Evolutionary conservation across 2,329 filamentous ascomycete genomes (phyloP).

Genomic region (Aspergillus cejpii): DNA sequence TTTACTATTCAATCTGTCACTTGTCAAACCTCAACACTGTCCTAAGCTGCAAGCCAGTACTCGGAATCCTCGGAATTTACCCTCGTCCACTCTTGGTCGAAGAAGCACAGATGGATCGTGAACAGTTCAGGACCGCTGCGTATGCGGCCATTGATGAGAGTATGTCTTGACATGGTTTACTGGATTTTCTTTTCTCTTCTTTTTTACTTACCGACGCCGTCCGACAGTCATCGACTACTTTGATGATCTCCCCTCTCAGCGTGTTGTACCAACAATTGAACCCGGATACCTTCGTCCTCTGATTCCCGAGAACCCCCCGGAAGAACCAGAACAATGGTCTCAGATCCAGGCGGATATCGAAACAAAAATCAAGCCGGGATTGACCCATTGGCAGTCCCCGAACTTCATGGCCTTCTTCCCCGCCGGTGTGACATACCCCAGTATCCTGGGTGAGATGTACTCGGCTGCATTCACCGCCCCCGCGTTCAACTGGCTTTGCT

Average conservation of each 20-base stretch:
- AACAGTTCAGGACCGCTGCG: constrained; percentile 70
- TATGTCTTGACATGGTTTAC: constrained; percentile 39
- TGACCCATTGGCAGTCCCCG: constrained; percentile 91
- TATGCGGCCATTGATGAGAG: constrained; percentile 76
- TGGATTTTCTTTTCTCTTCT: constrained; percentile 4
- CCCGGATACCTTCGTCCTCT: constrained; percentile 81
- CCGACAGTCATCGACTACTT: constrained; percentile 72
- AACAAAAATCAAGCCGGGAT: constrained; percentile 76
- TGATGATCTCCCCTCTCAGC: constrained; percentile 61
- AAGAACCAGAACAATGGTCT: constrained; percentile 64
- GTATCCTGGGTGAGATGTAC: constrained; percentile 89
- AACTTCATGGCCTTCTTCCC: constrained; percentile 97
- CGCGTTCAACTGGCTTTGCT: constrained; percentile 96
- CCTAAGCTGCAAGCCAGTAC: neutral
- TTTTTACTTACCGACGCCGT: constrained; percentile 1
- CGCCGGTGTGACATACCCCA: constrained; percentile 69
- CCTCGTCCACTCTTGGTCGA: neutral
- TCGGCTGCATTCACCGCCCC: constrained; percentile 80
- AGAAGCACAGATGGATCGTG: constrained; percentile 59
- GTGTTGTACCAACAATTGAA: constrained; percentile 68
- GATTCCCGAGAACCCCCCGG: constrained; percentile 62
- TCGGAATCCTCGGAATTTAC: neutral
- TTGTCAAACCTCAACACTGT: neutral
- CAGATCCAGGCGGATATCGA: constrained; percentile 79
- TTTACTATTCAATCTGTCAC: neutral